phyloP scores from a whole-genome alignment of 148 eudicot species.

The Vaccinium corymbosum region DNA sequence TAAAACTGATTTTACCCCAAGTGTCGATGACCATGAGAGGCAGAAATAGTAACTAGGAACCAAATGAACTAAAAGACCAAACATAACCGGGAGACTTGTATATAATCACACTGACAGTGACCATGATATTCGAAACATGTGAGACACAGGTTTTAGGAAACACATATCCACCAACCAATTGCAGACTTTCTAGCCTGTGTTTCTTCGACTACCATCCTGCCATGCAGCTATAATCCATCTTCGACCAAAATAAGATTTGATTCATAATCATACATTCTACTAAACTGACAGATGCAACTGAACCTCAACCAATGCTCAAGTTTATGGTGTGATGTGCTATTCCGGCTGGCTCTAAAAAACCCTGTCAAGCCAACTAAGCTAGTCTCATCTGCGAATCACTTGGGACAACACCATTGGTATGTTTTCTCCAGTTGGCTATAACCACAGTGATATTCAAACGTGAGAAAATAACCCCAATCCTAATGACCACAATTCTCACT shows the following conservation, averaged over 20 bases:
- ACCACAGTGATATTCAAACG: neutral
- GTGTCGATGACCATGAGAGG: neutral
- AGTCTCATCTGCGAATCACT: neutral
- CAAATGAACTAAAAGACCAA: neutral
- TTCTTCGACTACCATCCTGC: neutral
- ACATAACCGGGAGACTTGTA: neutral
- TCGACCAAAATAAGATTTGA: neutral
- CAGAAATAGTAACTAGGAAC: neutral
- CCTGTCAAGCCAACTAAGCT: neutral
- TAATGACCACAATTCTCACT: neutral
- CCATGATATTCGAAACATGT: neutral
- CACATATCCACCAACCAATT: neutral
- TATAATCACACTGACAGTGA: neutral
- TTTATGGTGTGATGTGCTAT: neutral
- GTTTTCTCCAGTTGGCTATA: neutral
- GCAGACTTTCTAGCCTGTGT: neutral
- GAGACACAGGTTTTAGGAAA: neutral
- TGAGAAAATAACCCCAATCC: neutral
- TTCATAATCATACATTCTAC: neutral
- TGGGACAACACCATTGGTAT: neutral
- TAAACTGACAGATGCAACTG: neutral
- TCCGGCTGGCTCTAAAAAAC: neutral
- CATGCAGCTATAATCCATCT: neutral
- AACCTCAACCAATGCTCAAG: neutral
- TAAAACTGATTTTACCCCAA: neutral